phyloP scores from a whole-genome alignment of 441 rosid genomes.

The Capsella rubella region DNA sequence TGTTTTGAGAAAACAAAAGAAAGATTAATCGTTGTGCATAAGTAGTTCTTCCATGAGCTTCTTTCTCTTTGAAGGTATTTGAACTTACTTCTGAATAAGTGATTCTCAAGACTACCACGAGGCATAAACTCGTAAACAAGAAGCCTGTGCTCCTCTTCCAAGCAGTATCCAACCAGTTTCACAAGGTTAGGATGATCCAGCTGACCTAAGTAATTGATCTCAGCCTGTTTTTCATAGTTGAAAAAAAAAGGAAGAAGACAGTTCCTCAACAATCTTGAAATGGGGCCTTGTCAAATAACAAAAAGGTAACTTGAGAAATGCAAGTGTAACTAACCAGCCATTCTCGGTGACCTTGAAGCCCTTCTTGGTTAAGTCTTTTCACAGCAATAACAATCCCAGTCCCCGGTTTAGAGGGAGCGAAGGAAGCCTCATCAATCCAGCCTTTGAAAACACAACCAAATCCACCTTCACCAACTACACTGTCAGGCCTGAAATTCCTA shows the following conservation, averaged over 20 bases:
- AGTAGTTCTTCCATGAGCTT: constrained; percentile 21
- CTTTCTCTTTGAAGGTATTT: constrained; percentile 1
- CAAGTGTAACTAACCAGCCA: constrained; percentile 55
- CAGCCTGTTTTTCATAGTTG: constrained; percentile 50
- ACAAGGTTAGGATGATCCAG: constrained; percentile 72
- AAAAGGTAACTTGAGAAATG: neutral
- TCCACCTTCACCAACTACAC: constrained; percentile 81
- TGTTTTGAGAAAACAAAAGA: constrained; percentile 38
- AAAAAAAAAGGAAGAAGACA: neutral
- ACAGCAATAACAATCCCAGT: constrained; percentile 60
- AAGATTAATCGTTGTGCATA: neutral
- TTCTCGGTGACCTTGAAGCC: constrained; percentile 64
- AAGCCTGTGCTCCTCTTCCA: constrained; percentile 73
- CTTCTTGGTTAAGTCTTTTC: constrained; percentile 63
- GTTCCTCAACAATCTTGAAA: neutral
- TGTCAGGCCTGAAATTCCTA: constrained; percentile 71
- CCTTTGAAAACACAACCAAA: constrained; percentile 85
- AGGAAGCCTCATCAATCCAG: constrained; percentile 68
- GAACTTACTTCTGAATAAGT: constrained; percentile 65
- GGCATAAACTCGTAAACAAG: constrained; percentile 71
- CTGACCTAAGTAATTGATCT: constrained; percentile 71
- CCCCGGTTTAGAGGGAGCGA: constrained; percentile 62
- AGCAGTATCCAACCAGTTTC: constrained; percentile 66
- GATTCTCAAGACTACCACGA: constrained; percentile 75
- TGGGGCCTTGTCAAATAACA: neutral